These are phyloP conservation scores for Penicillium olsonii DNA, from an alignment of 2,329 filamentous ascomycete species.

Conservation along the genomic window DNA sequence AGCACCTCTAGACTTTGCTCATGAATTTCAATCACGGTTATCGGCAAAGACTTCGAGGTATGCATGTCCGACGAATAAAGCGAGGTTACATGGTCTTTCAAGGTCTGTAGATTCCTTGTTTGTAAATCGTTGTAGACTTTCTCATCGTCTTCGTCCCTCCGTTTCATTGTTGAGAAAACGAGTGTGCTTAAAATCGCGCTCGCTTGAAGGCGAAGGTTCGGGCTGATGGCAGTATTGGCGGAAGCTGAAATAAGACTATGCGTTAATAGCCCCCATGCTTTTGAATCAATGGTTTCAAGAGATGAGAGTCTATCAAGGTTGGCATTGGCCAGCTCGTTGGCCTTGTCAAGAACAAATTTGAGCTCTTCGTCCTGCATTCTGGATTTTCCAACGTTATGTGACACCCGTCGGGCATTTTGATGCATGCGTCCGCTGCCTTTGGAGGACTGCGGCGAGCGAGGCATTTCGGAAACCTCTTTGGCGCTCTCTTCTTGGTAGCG, in stretches of 20 bases:
- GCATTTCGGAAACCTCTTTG: conserved; percentile 57
- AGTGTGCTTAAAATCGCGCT: conserved; percentile 61
- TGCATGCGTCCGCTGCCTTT: conserved; percentile 34
- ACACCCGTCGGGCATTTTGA: conserved; percentile 43
- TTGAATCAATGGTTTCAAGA: conserved; percentile 61
- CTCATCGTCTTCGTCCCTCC: conserved; percentile 40
- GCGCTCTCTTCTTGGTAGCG: conserved; percentile 49
- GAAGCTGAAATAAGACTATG: conserved; percentile 53
- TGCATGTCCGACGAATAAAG: conserved; percentile 58
- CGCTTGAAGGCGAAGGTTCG: conserved; percentile 51
- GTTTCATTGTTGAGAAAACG: conserved; percentile 46
- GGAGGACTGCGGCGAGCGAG: conserved; percentile 25
- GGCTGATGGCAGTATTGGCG: conserved; percentile 38
- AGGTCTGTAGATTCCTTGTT: conserved; percentile 67
- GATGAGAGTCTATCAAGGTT: conserved; percentile 74
- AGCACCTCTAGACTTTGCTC: conserved; percentile 76
- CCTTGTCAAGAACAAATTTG: conserved; percentile 66
- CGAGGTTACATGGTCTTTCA: conserved; percentile 62
- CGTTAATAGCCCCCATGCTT: conserved; percentile 74
- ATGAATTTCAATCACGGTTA: conserved; percentile 76
- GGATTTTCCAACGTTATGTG: conserved; percentile 42
- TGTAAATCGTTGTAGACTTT: conserved; percentile 64
- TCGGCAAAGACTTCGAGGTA: conserved; percentile 58
- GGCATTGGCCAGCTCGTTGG: conserved; percentile 70
- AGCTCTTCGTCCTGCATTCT: conserved; percentile 47